Base-by-base conservation (phyloP, 1,284 basidiomycete species). In the Ceratobasidium sp. region DNA sequence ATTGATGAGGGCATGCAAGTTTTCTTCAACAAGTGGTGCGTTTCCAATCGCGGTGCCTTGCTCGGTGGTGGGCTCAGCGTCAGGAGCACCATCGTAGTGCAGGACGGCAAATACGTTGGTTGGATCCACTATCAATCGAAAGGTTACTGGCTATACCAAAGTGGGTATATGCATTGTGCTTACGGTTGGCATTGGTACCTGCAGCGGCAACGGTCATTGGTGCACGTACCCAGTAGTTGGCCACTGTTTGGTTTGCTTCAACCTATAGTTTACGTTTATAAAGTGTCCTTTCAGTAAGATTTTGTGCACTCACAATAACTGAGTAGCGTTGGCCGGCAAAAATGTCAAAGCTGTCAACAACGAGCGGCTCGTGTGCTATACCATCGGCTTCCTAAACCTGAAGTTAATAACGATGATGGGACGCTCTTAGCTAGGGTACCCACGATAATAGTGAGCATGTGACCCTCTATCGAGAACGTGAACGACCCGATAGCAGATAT, bases 271-370 rank as follows among this genome's bases (percentile, higher is more conserved):
- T n/a, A n/a, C n/a, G n/a, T n/a, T n/a, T n/a, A n/a, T n/a, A n/a
- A n/a, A 58, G 24, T 51, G 7, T 51, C 19, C 8, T 19, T 8
- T 6, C 16, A 53, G 74, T 27, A 5, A 4, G 0, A 19, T 75
- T 63, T 48, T 83, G 82, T 8, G 87, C 85, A 29, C 81, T 81
- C 49, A 87, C 83, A 31, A 88, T 82, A 64, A 88, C 80, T 0
- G 86, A 86, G 80, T 86, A 87, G 51, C 88, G 83, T 79, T 88
- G 87, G 0, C 86, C 86, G 63, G 85, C 85, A 0, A 84, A 79
- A 59, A 88, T 80, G 5, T 84, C 81, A 64, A 88, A 78, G 24
- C 79, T 78, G 75, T 85, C 84, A 66, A 86, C 82, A 0, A 80
- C 80, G 78, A 82, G 83, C 3, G 85, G 85, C 71, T 84, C 81